phyloP scores from a whole-genome alignment of 1,284 basidiomycete species.

The Stygiomarasmius scandens region DNA sequence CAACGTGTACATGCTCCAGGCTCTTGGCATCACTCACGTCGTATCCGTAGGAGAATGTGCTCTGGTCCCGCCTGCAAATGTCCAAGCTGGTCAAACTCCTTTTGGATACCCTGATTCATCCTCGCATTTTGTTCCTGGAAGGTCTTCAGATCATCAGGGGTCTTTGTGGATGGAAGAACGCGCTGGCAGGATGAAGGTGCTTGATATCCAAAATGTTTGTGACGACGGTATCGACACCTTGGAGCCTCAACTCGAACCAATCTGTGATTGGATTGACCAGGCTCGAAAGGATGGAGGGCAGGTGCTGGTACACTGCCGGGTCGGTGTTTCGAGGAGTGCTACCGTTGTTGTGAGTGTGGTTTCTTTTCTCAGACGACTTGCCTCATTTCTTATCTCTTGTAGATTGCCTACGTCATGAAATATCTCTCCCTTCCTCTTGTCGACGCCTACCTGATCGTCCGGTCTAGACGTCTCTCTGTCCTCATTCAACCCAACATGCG shows the following conservation, averaged over 20 bases:
- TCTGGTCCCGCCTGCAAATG: constrained; percentile 67
- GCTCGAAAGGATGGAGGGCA: constrained; percentile 84
- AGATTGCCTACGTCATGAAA: constrained; percentile 97
- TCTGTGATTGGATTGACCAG: constrained; percentile 92
- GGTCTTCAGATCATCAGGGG: constrained; percentile 57
- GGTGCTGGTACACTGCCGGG: constrained; percentile 94
- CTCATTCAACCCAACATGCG: constrained; percentile 95
- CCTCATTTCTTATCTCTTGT: not conserved
- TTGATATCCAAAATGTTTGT: constrained; percentile 87
- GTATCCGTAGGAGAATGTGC: constrained; percentile 97
- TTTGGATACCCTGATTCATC: constrained; percentile 11
- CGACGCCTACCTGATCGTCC: constrained; percentile 90
- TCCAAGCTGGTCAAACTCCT: not conserved
- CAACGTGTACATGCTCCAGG: constrained; percentile 94
- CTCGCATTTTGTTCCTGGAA: constrained; percentile 43
- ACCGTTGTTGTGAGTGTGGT: constrained; percentile 76
- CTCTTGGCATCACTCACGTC: constrained; percentile 94
- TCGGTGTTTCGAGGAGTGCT: constrained; percentile 92
- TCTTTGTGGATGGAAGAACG: constrained; percentile 87
- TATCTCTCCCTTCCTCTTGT: constrained; percentile 84
- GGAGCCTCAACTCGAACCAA: constrained; percentile 83
- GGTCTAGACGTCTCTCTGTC: constrained; percentile 80
- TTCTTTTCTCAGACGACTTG: constrained; percentile 9
- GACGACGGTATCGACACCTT: constrained; percentile 97
- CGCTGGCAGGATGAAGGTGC: constrained; percentile 85